Percentiles rank a stretch among this genome's conserved stretches.
phyloP scores from a whole-genome alignment of 2,329 filamentous ascomycete genomes.

The Colletotrichum caudatum region DNA sequence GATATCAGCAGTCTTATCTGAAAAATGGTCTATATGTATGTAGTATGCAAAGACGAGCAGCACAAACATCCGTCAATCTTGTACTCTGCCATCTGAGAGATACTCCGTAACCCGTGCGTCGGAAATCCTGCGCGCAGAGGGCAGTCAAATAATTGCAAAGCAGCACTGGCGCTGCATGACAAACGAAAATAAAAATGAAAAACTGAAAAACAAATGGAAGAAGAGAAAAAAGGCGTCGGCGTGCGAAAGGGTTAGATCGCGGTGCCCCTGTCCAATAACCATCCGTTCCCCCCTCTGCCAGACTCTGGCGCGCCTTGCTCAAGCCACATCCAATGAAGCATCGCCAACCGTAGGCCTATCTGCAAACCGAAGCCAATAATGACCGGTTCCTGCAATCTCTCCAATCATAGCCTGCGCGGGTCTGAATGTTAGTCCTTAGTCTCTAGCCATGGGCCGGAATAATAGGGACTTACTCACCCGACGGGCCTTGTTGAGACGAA shows the following conservation, averaged over 20 bases:
- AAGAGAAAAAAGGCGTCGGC: background rate
- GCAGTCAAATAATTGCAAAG: background rate
- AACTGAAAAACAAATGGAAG: constrained; percentile 10
- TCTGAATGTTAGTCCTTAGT: constrained; percentile 20
- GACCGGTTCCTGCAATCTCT: constrained; percentile 19
- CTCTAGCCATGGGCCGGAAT: background rate
- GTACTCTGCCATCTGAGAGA: background rate
- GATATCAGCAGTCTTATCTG: constrained; percentile 5
- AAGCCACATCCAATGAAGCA: constrained; percentile 22
- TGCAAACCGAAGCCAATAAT: constrained; percentile 13
- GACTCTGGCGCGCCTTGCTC: constrained; percentile 20
- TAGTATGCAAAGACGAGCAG: background rate
- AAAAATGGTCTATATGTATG: background rate
- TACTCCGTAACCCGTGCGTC: background rate
- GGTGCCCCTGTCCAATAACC: background rate
- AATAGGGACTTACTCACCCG: constrained; percentile 20
- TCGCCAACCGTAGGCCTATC: constrained; percentile 28
- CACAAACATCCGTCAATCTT: background rate
- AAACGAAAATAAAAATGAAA: constrained; percentile 20
- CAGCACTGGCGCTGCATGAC: background rate
- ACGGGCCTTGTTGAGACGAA: background rate
- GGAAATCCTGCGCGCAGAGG: background rate
- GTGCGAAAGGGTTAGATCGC: constrained; percentile 19
- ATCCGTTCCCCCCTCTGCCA: background rate
- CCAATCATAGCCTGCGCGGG: constrained; percentile 26